phyloP scores from a whole-genome alignment of 495 filamentous ascomycete genomes.

The Aspergillus cavernicola region DNA sequence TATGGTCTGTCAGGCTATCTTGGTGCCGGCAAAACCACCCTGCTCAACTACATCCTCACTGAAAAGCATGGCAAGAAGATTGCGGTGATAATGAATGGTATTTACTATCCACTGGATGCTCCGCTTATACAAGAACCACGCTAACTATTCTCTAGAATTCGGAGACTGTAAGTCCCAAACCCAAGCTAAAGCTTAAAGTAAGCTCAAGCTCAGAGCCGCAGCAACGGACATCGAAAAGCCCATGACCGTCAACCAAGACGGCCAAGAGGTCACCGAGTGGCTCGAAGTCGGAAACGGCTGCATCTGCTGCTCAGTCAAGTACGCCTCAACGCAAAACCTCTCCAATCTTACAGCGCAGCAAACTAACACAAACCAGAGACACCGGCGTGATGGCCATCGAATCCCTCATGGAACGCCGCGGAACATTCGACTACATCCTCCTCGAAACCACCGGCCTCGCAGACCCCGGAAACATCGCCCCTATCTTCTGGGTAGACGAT shows the following conservation, averaged over 20 bases:
- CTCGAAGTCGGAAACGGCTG: constrained; percentile 94
- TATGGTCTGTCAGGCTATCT: constrained; percentile 59
- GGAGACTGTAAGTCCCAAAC: constrained; percentile 72
- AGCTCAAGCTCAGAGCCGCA: constrained; percentile 25
- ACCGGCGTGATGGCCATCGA: constrained; percentile 91
- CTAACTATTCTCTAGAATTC: constrained; percentile 61
- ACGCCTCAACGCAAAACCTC: constrained; percentile 7
- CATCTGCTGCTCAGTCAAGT: constrained; percentile 98
- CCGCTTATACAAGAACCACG: background rate
- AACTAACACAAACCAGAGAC: constrained; percentile 54
- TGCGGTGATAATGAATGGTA: constrained; percentile 94
- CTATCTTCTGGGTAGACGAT: constrained; percentile 96
- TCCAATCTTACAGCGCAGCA: background rate
- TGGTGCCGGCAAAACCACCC: constrained; percentile 90
- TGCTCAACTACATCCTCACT: constrained; percentile 92
- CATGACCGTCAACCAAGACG: constrained; percentile 80
- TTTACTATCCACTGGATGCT: constrained; percentile 14
- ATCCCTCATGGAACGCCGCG: constrained; percentile 90
- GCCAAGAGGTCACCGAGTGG: constrained; percentile 88
- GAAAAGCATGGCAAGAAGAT: constrained; percentile 95
- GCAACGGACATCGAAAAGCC: constrained; percentile 93
- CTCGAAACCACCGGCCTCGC: constrained; percentile 95
- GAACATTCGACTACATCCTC: constrained; percentile 95
- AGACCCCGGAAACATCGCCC: constrained; percentile 93
- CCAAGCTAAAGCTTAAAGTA: background rate